These are phyloP conservation scores for Passalora sequoiae DNA, from an alignment of 2,329 filamentous ascomycete genomes.

Conservation along the genomic window DNA sequence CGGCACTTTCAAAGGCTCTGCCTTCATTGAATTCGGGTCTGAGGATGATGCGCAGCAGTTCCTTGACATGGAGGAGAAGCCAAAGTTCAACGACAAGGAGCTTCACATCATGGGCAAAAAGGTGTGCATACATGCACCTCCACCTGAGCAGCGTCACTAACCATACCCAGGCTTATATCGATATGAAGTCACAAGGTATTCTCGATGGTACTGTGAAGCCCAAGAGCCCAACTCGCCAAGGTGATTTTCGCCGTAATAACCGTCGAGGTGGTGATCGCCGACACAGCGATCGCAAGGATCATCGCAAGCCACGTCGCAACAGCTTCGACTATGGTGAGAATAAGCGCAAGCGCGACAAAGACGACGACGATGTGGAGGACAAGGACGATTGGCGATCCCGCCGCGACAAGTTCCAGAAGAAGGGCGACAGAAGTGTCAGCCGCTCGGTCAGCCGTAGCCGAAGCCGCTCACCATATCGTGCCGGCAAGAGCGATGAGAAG, in stretches of 20 bases:
- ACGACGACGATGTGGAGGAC: conserved; percentile 22
- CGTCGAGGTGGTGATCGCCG: conserved; percentile 31
- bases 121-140: conserved; percentile 3
- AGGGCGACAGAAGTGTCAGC: conserved; percentile 13
- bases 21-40: conserved; percentile 85
- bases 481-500: conserved; percentile 12
- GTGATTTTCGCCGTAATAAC: conserved; percentile 37
- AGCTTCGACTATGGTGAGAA: conserved; percentile 26
- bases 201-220: conserved; percentile 39
- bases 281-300: conserved; percentile 25
- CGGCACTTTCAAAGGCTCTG: conserved; percentile 86
- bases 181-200: conserved; percentile 45
- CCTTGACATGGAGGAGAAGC: conserved; percentile 70
- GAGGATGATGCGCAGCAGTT: conserved; percentile 78
- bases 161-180: conserved; percentile 68
- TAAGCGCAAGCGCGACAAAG: conserved; percentile 22
- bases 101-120: conserved; percentile 82
- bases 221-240: conserved; percentile 29
- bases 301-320: conserved; percentile 31
- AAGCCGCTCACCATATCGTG: conserved; percentile 15
- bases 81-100: conserved; percentile 75
- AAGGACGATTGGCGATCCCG: conserved; percentile 24
- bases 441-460: conserved; percentile 13
- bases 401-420: conserved; percentile 21
- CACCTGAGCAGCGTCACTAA: too few relatives aligned